These are phyloP conservation scores for Phlebopus sp. DNA, from an alignment of 1,284 basidiomycete species.

Conservation along the genomic window DNA sequence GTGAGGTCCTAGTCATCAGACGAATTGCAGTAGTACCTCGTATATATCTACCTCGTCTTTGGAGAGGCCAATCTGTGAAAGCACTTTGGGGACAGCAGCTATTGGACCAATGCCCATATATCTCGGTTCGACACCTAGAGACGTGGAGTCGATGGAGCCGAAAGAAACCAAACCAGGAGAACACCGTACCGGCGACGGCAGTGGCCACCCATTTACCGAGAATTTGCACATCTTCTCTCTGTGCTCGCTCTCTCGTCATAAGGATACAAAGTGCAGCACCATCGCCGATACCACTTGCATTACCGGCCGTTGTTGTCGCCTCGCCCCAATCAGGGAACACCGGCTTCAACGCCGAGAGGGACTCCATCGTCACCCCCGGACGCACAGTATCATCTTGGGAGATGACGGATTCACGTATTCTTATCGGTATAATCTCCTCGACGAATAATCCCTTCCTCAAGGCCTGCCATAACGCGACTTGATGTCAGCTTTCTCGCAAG, in stretches of 20 bases:
- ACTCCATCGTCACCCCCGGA: conserved; percentile 71
- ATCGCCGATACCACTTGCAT: conserved; percentile 93
- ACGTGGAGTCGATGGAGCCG: no score
- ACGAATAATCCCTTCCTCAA: conserved; percentile 63
- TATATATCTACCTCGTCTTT: conserved; percentile 88
- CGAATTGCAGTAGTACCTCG: conserved; percentile 58
- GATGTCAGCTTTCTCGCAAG: background rate
- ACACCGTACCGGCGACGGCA: conserved; percentile 69
- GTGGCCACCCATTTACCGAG: conserved; percentile 87
- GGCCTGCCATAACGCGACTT: conserved; percentile 41
- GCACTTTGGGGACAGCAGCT: conserved; percentile 78
- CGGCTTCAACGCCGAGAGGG: conserved; percentile 64
- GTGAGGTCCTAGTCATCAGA: conserved; percentile 2
- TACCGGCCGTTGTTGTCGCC: conserved; percentile 78
- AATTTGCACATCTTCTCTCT: conserved; percentile 83
- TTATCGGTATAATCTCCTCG: conserved; percentile 79
- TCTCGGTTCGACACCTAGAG: conserved; percentile 72
- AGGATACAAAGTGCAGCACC: conserved; percentile 91
- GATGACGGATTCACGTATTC: conserved; percentile 55
- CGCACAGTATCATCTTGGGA: conserved; percentile 80
- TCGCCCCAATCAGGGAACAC: conserved; percentile 80
- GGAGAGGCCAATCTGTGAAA: conserved; percentile 69
- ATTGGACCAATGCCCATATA: conserved; percentile 89
- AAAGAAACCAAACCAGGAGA: conserved; percentile 1
- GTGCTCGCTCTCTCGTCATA: conserved; percentile 80